Evolutionary conservation across 352 stramenopile genomes (phyloP), one percentile per base, ranked within the genome.

Genomic region (Globisporangium ultimum): DNA sequence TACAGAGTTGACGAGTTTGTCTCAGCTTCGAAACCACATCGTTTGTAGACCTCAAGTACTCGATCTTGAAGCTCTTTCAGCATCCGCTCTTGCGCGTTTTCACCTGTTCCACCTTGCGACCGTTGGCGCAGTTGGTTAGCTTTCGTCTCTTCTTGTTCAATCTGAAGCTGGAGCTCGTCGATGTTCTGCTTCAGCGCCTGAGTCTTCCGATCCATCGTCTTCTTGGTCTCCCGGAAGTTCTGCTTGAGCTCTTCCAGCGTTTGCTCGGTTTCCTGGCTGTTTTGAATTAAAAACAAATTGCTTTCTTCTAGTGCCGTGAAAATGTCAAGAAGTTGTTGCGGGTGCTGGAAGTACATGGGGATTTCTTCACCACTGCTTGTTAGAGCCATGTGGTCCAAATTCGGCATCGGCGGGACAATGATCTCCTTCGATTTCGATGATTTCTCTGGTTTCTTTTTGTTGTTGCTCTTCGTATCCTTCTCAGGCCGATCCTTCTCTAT

Each of bases 201-300:
- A 0, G 88, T 96, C 62, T 96, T 96, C 24, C 71, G 72, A 55
- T 97, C 88, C 87, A 97, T 97, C 13, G 74, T 89, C 48, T 84
- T 88, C 68, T 95, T 92, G 1, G 89, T 97, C 42, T 93, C 82
- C n/a, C 82, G 76, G 67, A 93, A 97, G 69, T 82, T 93, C 60
- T 97, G 87, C 66, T 97, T 97, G 28, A 98, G 86, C 66, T 98
- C 93, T 52, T 98, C 94, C 0, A 98, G 79, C 21, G 90, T 95
- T 65, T 97, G 91, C 71, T 98, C 93, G 0, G 93, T 98, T 61
- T 98, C 91, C 65, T 98, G 91, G 55, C 83, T 96, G 73, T 98
- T 98, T 65, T 98, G 91, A 61, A 98, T 98, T 28, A 98, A 61
- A 61, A 98, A 98, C 48, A 98, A 76, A 57, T 98, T 98, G 73